phyloP scores from a whole-genome alignment of 148 eudicot genomes.

The Rhododendron simsii region DNA sequence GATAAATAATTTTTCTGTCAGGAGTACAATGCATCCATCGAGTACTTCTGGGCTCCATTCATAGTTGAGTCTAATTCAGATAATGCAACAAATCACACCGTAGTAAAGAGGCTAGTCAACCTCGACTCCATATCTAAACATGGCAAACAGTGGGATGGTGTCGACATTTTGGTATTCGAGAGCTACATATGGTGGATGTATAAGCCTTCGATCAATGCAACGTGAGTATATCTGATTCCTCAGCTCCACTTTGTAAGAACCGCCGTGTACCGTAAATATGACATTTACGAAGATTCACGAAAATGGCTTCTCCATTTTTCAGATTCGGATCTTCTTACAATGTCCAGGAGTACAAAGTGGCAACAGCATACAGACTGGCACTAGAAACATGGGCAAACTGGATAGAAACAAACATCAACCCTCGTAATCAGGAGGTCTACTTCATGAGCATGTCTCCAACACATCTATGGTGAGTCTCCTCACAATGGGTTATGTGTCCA shows the following conservation, averaged over 20 bases:
- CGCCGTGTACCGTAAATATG: background rate
- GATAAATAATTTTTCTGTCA: conserved; percentile 11
- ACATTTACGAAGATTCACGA: background rate
- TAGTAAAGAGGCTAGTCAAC: conserved; percentile 56
- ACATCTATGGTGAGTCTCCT: conserved; percentile 71
- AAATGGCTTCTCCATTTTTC: conserved; percentile 8
- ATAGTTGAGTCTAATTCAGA: conserved; percentile 86
- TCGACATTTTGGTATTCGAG: conserved; percentile 69
- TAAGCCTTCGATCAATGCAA: conserved; percentile 73
- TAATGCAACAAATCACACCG: conserved; percentile 76
- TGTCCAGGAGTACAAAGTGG: conserved; percentile 63
- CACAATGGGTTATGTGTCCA: background rate
- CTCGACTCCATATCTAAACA: conserved; percentile 71
- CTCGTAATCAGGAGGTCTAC: conserved; percentile 60
- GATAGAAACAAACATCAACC: conserved; percentile 69
- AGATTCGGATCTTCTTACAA: conserved; percentile 47
- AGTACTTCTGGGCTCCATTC: conserved; percentile 98
- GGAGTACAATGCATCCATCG: conserved; percentile 88
- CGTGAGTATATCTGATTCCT: conserved; percentile 37
- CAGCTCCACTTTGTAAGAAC: background rate
- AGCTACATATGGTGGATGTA: conserved; percentile 99
- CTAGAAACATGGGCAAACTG: conserved; percentile 88
- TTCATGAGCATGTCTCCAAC: conserved; percentile 96
- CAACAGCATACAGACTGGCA: conserved; percentile 75
- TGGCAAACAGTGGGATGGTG: conserved; percentile 73